These are phyloP conservation scores for Corniculantispora saksenae DNA, from an alignment of 2,329 filamentous ascomycete species.

Conservation along the genomic window DNA sequence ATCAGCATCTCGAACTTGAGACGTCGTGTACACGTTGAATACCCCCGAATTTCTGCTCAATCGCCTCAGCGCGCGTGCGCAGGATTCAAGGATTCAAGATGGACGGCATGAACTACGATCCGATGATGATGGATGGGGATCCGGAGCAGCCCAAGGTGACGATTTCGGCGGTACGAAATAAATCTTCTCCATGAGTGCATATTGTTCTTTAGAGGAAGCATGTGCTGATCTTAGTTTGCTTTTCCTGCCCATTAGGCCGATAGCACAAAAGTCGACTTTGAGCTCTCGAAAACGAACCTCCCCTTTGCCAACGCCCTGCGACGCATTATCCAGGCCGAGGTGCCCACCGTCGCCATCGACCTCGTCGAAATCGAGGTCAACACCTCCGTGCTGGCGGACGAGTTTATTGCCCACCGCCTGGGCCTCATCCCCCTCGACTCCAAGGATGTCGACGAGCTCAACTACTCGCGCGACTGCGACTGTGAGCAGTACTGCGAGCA, in stretches of 20 bases:
- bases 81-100: constrained; percentile 30
- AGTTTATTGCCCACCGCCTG: constrained; percentile 91
- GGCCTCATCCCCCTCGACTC: constrained; percentile 87
- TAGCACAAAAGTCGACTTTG: constrained; percentile 81
- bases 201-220: too few relatives aligned
- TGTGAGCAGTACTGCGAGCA: constrained; percentile 94
- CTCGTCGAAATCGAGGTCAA: constrained; percentile 91
- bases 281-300: constrained; percentile 85
- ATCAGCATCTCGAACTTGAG: not conserved
- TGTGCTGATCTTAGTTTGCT: constrained; percentile 21
- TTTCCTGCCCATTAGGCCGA: constrained; percentile 62
- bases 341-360: constrained; percentile 93
- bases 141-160: constrained; percentile 58
- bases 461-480: constrained; percentile 91
- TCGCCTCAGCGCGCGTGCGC: constrained; percentile 12
- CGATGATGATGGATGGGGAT: constrained; percentile 61
- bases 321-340: constrained; percentile 87
- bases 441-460: constrained; percentile 77
- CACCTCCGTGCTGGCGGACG: constrained; percentile 93
- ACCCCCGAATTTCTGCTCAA: not conserved
- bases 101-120: constrained; percentile 60
- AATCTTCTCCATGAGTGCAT: constrained; percentile 14
- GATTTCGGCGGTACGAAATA: constrained; percentile 56
- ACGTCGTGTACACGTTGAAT: not conserved
- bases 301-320: constrained; percentile 91